phyloP scores from a whole-genome alignment of 2,329 filamentous ascomycete species.

The Penicillium sp. region DNA sequence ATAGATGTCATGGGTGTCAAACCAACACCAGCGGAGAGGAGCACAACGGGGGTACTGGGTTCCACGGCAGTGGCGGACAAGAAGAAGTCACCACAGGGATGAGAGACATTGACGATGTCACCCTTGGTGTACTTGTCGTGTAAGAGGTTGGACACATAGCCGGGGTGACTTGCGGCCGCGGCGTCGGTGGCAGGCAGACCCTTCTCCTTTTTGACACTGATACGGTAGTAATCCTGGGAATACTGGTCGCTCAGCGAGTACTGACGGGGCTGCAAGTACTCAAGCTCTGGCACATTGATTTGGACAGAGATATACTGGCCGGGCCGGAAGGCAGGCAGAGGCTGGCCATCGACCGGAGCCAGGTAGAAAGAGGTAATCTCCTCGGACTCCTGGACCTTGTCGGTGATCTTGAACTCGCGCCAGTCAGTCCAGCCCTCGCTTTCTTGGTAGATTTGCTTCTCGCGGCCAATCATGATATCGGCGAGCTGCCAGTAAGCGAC shows the following conservation, averaged over 20 bases:
- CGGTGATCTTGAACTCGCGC: slow-evolving; percentile 67
- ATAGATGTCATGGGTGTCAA: slow-evolving; percentile 65
- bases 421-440: slow-evolving; percentile 68
- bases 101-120: slow-evolving; percentile 66
- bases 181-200: slow-evolving; percentile 56
- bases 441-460: slow-evolving; percentile 64
- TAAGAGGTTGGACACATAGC: slow-evolving; percentile 71
- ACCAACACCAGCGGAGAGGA: slow-evolving; percentile 66
- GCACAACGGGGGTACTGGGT: slow-evolving; percentile 54
- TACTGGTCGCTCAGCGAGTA: slow-evolving; percentile 73
- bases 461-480: slow-evolving; percentile 70
- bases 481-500: slow-evolving; percentile 75
- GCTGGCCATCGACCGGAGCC: slow-evolving; percentile 62
- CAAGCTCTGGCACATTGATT: slow-evolving; percentile 60
- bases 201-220: slow-evolving; percentile 70
- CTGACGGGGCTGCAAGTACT: slow-evolving; percentile 69
- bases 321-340: slow-evolving; percentile 66
- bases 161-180: slow-evolving; percentile 56
- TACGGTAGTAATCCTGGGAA: slow-evolving; percentile 64
- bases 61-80: slow-evolving; percentile 45
- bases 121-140: slow-evolving; percentile 65
- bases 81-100: slow-evolving; percentile 67
- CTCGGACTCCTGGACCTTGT: slow-evolving; percentile 68
- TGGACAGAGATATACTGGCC: slow-evolving; percentile 74
- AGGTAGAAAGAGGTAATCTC: slow-evolving; percentile 74